Evolutionary conservation across 495 filamentous ascomycete genomes (phyloP), one percentile per base, ranked within the genome.

Genomic region (Darksidea phi): DNA sequence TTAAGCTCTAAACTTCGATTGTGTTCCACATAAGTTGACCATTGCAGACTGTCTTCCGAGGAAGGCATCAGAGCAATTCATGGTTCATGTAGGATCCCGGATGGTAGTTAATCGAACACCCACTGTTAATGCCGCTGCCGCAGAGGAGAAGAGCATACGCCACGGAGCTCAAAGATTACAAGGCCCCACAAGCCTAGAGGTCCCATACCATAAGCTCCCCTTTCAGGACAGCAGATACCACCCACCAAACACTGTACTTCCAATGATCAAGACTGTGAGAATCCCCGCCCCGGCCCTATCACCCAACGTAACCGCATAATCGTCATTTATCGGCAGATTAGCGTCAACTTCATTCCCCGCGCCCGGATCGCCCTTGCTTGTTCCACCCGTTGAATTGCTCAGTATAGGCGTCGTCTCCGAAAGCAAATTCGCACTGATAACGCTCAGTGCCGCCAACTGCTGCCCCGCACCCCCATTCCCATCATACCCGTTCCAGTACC

Each of bases 401-500:
- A 88, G 80, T 0, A 88, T 89, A 0, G 76, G 67, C 26, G 67
- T 64, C 2, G 76, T 74, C 36, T 74, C 47, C n/a, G 71, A 32
- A 82, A 68, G 57, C 6, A 65, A 23, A 52, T 65, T 68, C 17
- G 80, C 81, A 48, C 86, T 76, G 2, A 90, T 78, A 17, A 89
- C 78, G 59, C 86, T 82, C 68, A 92, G 76, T 1, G 83, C 86
- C 5, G 81, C 80, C 80, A 91, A 83, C 68, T 89, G 83, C 73
- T 90, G 84, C 3, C 88, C 87, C 10, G 77, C 67, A 10, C 75
- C 76, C 7, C 48, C 58, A 0, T 61, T 69, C 0, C 70, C 72
- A 56, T 78, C 75, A 13, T 60, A 66, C 63, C 67, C 71, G 12
- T 73, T 71, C 12, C 76, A 72, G 60, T 77, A 82, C 90, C 91